Percentiles rank a stretch among this genome's conserved stretches.
Conservation (phyloP, 805 yeast genomes). For the Teunomyces atbi region DNA sequence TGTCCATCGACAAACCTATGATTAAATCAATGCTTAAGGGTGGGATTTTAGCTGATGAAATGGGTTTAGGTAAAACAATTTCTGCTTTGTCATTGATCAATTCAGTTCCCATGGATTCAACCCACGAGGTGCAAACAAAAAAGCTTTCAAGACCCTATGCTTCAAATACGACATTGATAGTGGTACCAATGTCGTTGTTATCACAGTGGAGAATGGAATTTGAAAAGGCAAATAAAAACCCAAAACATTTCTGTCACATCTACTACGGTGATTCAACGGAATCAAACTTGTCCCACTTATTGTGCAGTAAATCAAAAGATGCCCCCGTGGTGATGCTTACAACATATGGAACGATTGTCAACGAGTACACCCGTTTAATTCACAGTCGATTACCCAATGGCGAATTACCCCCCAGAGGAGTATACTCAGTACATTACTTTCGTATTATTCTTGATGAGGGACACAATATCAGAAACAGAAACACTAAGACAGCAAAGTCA, state of each 20-base stretch:
- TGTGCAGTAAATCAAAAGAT: conserved; percentile 38
- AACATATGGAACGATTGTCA: conserved; percentile 82
- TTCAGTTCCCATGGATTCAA: conserved; percentile 55
- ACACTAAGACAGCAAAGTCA: conserved; percentile 77
- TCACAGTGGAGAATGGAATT: conserved; percentile 91
- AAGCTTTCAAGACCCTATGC: conserved; percentile 51
- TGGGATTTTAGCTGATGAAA: conserved; percentile 92
- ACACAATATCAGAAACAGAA: conserved; percentile 78
- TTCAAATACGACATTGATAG: conserved; percentile 65
- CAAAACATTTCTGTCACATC: conserved; percentile 48
- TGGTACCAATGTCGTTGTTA: conserved; percentile 89
- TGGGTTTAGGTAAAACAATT: conserved; percentile 95
- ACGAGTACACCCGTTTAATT: conserved; percentile 60
- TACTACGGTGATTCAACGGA: conserved; percentile 72
- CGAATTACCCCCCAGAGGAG: conserved; percentile 43
- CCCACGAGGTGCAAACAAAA: conserved; percentile 11
- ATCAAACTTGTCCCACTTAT: conserved; percentile 45
- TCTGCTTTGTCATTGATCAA: conserved; percentile 74
- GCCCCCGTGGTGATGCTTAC: conserved; percentile 76
- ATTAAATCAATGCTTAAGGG: conserved; percentile 64
- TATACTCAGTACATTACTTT: conserved; percentile 71
- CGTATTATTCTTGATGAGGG: conserved; percentile 87
- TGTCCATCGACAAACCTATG: conserved; percentile 65
- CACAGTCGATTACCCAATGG: conserved; percentile 28
- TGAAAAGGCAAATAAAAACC: conserved; percentile 49